Evolutionary conservation across 1,139 yeast genomes (phyloP), one percentile per base, ranked within the genome.

Genomic region (Magnusiomyces sp.): DNA sequence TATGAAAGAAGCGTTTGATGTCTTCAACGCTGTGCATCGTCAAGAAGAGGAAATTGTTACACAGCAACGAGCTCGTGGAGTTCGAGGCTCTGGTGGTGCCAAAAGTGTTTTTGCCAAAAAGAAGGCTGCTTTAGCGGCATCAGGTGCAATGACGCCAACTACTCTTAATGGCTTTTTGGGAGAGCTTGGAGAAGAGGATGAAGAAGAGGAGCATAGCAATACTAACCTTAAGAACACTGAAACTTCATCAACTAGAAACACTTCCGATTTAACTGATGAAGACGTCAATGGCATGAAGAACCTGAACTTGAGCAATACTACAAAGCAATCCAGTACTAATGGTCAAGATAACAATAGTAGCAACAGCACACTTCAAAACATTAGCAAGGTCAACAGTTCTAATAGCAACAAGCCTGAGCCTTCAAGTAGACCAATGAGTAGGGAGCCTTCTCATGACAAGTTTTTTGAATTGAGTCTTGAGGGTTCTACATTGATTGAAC

Each of bases 1-100:
- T 0, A 77, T 92, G 72, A 83, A 89, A 59, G 98, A 92, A 61
- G 97, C 95, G 9, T 90, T 90, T 68, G 98, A 92, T 63, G 85
- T 92, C 14, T 83, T 95, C 17, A 82, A 94, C 52, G 97, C 97
- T 0, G 95, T 92, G 7, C 95, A 89, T 64, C 81, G 98, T 66
- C 80, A 80, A 74, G 95, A 90, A 40, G 95, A 87, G 68, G 97
- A 88, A 62, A 83, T 82, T 80, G 1, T 68, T 80, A 43, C 65
- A 2, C 29, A 13, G 16, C 16, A 19, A 10, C 38, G 45, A 5
- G 38, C 31, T 6, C 45, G 38, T 16, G 45, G 45, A 13, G n/a
- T 42, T 2, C 31, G 45, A 32, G 23, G 23, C 29, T 32, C 45
- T 2, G 45, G 45, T 2, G 45, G 38, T 14, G 38, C 38, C 2